phyloP scores from a whole-genome alignment of 2,329 filamentous ascomycete genomes.

The Lecanicillium sp. region DNA sequence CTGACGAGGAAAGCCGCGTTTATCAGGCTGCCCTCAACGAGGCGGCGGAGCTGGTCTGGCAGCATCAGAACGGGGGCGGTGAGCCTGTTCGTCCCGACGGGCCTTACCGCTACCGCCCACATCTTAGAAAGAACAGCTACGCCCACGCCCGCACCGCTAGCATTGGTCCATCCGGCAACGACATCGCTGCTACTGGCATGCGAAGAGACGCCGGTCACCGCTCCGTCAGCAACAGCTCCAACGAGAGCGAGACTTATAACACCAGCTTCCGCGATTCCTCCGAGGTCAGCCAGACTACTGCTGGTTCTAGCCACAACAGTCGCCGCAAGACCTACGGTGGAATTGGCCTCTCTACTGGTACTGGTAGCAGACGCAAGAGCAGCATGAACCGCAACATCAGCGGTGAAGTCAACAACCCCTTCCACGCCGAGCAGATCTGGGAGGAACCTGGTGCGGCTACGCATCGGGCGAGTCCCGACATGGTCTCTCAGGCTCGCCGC shows the following conservation, averaged over 20 bases:
- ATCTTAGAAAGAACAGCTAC: constrained; percentile 66
- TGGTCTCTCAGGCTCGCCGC: constrained; percentile 27
- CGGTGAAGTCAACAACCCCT: constrained; percentile 59
- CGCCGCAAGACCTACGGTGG: constrained; percentile 37
- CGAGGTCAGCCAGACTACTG: constrained; percentile 5
- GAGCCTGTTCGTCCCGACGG: constrained; percentile 52
- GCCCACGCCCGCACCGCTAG: constrained; percentile 60
- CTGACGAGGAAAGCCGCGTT: constrained; percentile 55
- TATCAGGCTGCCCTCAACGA: constrained; percentile 69
- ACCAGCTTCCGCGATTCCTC: constrained; percentile 21
- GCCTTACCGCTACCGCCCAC: constrained; percentile 61
- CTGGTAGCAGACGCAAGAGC: constrained; percentile 50
- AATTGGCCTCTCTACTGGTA: constrained; percentile 30
- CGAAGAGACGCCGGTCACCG: constrained; percentile 36
- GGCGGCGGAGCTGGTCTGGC: constrained; percentile 72
- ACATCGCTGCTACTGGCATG: constrained; percentile 41
- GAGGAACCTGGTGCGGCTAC: constrained; percentile 64
- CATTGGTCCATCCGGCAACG: constrained; percentile 43
- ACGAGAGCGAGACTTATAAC: constrained; percentile 38
- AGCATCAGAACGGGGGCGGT: constrained; percentile 57
- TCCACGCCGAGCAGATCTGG: constrained; percentile 77
- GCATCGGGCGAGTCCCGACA: constrained; percentile 22
- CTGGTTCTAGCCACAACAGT: constrained; percentile 15
- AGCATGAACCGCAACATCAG: constrained; percentile 65
- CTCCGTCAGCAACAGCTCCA: constrained; percentile 48